These are phyloP conservation scores for Isabelozyma heimii DNA, from an alignment of 805 yeast species.

Conservation along the genomic window DNA sequence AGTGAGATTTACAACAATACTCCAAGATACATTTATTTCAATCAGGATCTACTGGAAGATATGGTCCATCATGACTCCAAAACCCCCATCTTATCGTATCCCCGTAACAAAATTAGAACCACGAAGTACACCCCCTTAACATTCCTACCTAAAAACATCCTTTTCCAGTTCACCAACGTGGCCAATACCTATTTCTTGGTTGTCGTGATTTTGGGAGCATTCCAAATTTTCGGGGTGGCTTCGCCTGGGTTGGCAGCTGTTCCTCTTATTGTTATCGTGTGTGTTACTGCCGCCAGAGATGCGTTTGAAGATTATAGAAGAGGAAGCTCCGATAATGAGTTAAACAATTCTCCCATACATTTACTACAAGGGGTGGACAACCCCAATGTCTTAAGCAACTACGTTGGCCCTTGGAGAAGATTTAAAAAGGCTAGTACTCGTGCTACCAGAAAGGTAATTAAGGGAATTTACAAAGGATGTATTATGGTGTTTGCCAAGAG, in stretches of 20 bases:
- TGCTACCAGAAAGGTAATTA: constrained; percentile 11
- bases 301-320: constrained; percentile 76
- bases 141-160: constrained; percentile 55
- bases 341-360: constrained; percentile 66
- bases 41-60: constrained; percentile 46
- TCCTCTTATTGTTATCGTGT: constrained; percentile 76
- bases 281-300: constrained; percentile 71
- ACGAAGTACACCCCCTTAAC: constrained; percentile 60
- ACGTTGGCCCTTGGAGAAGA: constrained; percentile 62
- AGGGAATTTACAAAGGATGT: constrained; percentile 17
- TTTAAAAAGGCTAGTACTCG: constrained; percentile 60
- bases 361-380: constrained; percentile 52
- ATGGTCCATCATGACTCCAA: constrained; percentile 28
- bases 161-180: constrained; percentile 54
- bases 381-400: constrained; percentile 53
- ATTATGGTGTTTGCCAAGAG: constrained; percentile 24
- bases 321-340: constrained; percentile 58
- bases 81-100: constrained; percentile 37
- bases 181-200: constrained; percentile 60
- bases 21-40: constrained; percentile 48
- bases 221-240: constrained; percentile 70
- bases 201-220: constrained; percentile 53
- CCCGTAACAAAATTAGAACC: constrained; percentile 59
- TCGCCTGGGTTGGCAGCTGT: constrained; percentile 75
- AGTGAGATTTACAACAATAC: constrained; percentile 34